A percentile compares a stretch with the other conserved stretches of the same genome.
Evolutionary conservation across 1,284 basidiomycete species (phyloP).

Genomic region (Malassezia slooffiae): DNA sequence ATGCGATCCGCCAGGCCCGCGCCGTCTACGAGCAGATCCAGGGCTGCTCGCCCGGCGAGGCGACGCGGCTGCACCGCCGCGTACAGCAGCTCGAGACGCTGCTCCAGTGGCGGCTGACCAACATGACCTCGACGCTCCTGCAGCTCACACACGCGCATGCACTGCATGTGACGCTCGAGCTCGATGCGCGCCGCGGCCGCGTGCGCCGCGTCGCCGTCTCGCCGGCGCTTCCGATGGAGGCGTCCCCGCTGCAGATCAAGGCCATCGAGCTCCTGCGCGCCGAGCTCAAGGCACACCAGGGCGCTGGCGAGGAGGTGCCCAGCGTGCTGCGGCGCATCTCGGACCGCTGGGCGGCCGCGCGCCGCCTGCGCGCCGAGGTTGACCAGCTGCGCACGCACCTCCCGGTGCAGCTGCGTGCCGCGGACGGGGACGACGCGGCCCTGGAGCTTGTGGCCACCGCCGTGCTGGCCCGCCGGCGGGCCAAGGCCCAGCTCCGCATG

Average conservation of each 20-base stretch:
- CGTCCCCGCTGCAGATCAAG: conserved; percentile 4
- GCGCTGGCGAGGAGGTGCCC: conserved; percentile 6
- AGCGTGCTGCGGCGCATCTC: conserved; percentile 22
- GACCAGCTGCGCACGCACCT: conserved; percentile 25
- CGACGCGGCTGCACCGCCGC: conserved; percentile 27
- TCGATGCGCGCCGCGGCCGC: conserved; percentile 18
- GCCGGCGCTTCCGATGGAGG: conserved; percentile 3
- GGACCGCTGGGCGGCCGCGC: conserved; percentile 20
- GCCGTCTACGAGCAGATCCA: conserved; percentile 39
- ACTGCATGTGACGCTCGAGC: conserved; percentile 25
- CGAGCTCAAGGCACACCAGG: conserved; percentile 17
- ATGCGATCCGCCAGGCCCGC: conserved; percentile 30
- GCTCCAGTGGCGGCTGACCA: conserved; percentile 24
- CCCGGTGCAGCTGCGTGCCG: conserved; percentile 21
- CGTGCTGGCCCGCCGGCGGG: conserved; percentile 19
- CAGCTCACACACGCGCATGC: conserved; percentile 24
- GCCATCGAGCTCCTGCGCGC: conserved; percentile 10
- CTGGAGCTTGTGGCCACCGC: conserved; percentile 21
- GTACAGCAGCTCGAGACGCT: conserved; percentile 33
- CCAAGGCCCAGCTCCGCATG: conserved; percentile 26
- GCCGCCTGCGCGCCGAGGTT: conserved; percentile 24
- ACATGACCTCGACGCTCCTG: conserved; percentile 14
- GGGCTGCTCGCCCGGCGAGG: conserved; percentile 39
- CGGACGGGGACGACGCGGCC: conserved; percentile 8
- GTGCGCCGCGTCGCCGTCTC: conserved; percentile 24